Conservation (phyloP, 768 basidiomycete genomes). For the Collybia sordida region DNA sequence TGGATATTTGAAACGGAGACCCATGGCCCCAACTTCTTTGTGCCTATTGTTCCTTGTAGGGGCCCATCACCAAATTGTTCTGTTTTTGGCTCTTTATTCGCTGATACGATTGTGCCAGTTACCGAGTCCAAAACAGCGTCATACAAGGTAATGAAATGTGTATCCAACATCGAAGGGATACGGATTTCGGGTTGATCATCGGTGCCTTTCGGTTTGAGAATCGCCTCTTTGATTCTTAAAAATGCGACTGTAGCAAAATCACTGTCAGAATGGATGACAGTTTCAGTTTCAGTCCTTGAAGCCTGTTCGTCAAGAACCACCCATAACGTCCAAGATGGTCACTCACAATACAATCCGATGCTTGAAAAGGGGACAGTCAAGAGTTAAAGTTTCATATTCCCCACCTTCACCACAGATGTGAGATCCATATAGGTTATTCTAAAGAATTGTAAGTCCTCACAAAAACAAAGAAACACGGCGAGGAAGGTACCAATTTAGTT, state of each 20-base stretch:
- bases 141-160: slow-evolving; percentile 29
- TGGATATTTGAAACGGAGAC: slow-evolving; percentile 64
- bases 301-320: slow-evolving; percentile 2
- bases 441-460: neutral
- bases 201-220: slow-evolving; percentile 53
- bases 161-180: slow-evolving; percentile 57
- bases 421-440: slow-evolving; percentile 83
- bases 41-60: slow-evolving; percentile 7
- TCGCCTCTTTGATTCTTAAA: slow-evolving; percentile 72
- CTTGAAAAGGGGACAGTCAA: slow-evolving; percentile 89
- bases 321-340: neutral
- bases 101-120: neutral
- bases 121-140: slow-evolving; percentile 16
- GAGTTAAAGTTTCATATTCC: slow-evolving; percentile 93
- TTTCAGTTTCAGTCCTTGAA: slow-evolving; percentile 61
- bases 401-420: slow-evolving; percentile 98
- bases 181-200: slow-evolving; percentile 15
- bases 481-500: slow-evolving; percentile 56
- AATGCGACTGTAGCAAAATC: slow-evolving; percentile 92
- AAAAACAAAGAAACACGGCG: neutral
- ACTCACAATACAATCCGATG: slow-evolving; percentile 67
- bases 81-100: neutral
- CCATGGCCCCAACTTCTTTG: slow-evolving; percentile 56
- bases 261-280: slow-evolving; percentile 75
- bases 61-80: neutral